A percentile compares a stretch with the other conserved stretches of the same genome.
Evolutionary conservation across 2,329 filamentous ascomycete genomes (phyloP).

Genomic region (Coniochaeta prunicola): DNA sequence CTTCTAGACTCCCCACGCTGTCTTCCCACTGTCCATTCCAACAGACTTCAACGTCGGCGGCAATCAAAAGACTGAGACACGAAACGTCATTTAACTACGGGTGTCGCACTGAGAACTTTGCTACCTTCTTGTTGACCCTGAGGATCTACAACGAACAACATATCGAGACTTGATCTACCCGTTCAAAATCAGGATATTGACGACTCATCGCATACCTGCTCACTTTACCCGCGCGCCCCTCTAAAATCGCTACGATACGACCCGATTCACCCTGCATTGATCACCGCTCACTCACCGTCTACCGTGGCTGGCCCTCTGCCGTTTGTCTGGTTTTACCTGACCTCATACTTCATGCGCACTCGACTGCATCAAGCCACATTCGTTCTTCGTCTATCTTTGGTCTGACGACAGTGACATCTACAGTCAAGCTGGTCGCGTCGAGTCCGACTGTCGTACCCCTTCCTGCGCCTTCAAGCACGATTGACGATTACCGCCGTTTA

Average conservation of each 20-base stretch:
- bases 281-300: slow-evolving; percentile 7
- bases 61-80: not conserved
- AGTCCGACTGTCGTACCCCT: not conserved
- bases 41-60: not conserved
- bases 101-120: not conserved
- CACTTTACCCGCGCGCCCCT: not conserved
- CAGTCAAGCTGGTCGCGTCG: not conserved
- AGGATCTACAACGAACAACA: not conserved
- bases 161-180: slow-evolving; percentile 1
- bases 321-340: slow-evolving; percentile 14
- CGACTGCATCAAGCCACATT: not conserved
- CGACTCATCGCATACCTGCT: not conserved
- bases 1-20: not conserved
- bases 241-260: not conserved
- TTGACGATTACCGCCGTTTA: not conserved
- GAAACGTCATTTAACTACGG: not conserved
- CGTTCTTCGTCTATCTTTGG: not conserved
- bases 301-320: slow-evolving; percentile 6
- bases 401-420: not conserved
- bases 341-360: slow-evolving; percentile 20
- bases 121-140: not conserved
- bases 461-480: not conserved
- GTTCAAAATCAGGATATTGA: not conserved
- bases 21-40: not conserved
- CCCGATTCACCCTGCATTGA: slow-evolving; percentile 6